A percentile compares a stretch with the other conserved stretches of the same genome.
phyloP scores from a whole-genome alignment of 495 filamentous ascomycete species.

The Neurospora sp. region DNA sequence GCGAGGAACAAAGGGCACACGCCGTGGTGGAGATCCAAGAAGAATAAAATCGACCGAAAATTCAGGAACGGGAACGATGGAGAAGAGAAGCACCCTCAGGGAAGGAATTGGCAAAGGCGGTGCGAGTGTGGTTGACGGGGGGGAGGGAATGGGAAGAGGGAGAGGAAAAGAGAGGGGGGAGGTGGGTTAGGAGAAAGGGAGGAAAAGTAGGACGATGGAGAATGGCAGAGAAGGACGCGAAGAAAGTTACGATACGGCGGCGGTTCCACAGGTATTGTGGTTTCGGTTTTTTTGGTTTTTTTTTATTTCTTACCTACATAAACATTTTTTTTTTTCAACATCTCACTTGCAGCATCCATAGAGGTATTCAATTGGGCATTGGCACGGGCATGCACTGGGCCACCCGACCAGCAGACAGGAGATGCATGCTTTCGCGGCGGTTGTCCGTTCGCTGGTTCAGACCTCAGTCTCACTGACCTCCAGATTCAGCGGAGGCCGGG shows the following conservation, averaged over 20 bases:
- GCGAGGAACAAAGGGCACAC: slow-evolving; percentile 11
- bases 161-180: slow-evolving; percentile 1
- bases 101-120: slow-evolving; percentile 27
- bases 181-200: slow-evolving; percentile 1
- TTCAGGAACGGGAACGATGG: slow-evolving; percentile 19
- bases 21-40: slow-evolving; percentile 13
- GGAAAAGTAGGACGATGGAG: slow-evolving; percentile 1
- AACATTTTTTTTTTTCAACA: not conserved
- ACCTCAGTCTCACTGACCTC: not conserved
- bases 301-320: not conserved
- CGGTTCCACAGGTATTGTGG: not conserved
- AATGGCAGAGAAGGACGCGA: not conserved
- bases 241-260: not conserved
- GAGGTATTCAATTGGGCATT: not conserved
- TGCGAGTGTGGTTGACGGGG: slow-evolving; percentile 14
- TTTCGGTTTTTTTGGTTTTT: not conserved
- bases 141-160: slow-evolving; percentile 6
- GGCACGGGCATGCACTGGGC: not conserved
- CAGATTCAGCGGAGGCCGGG: not conserved
- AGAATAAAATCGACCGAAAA: slow-evolving; percentile 19
- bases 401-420: not conserved
- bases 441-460: not conserved
- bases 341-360: not conserved
- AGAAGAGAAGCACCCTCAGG: slow-evolving; percentile 28
- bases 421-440: not conserved